Base-by-base conservation (phyloP, 108 stramenopile genomes). In the Schizochytrium sp. region DNA sequence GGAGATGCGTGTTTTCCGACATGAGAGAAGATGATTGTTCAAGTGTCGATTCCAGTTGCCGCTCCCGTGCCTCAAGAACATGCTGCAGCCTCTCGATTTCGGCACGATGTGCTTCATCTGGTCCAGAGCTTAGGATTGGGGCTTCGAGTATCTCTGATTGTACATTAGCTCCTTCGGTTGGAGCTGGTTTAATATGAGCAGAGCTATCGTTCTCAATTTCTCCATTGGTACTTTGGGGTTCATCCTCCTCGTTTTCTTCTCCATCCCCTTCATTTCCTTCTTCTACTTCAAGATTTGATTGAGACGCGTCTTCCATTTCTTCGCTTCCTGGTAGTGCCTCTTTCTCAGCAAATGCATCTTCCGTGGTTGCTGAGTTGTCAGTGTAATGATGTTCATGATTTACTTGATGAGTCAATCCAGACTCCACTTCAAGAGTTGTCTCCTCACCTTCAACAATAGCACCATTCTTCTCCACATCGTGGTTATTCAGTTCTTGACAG, bases 21-120 rank as follows among this genome's bases (percentile, higher is more conserved):
- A 83, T n/a, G 13, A 46, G 17, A n/a, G 28, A 4, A 0, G 73
- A 17, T 4, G 73, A 83, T 38, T 53, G 46, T 50, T 53, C 50
- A 46, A 83, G n/a, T 4, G 73, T 53, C 8, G 73, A 42, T 50
- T 83, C 73, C 4, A 83, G 45, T 19, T 83, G 73, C n/a, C 40
- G 17, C 73, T 83, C 73, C 49, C 73, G 73, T 50, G 46, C 45
- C 61, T 10, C 61, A 4, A 64, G 12, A 7, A 64, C 49, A 50
- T 50, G 73, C 46, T 19, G 47, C 49, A 15, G 44, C 50, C 53
- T 38, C 53, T 46, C 73, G 8, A 83, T 42, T 28, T 53, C 49
- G 28, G 28, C 28, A 28, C 28, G 28, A 28, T 28, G 28, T 28
- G 28, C 28, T 28, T 28, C 28, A 28, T 28, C 28, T 28, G 28